Conservation (phyloP, 2,329 filamentous ascomycete species). For the Exutisphaerella laricina region DNA sequence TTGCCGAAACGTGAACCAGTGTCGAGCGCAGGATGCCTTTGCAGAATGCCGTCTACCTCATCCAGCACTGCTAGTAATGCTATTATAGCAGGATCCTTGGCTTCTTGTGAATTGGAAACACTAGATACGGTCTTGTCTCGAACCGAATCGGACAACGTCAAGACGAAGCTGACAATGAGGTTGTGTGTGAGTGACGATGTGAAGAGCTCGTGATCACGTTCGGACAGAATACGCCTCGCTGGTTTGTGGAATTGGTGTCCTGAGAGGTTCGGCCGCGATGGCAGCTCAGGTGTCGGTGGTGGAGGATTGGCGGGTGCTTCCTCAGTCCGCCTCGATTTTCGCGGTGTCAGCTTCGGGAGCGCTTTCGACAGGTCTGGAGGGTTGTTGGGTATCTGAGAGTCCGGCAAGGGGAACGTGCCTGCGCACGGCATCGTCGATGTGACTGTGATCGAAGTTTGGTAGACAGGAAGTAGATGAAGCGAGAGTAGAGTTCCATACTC, state of each 20-base stretch:
- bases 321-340: slow-evolving; percentile 49
- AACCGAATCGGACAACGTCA: slow-evolving; percentile 77
- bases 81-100: slow-evolving; percentile 55
- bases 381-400: slow-evolving; percentile 15
- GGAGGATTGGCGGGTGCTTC: slow-evolving; percentile 46
- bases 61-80: slow-evolving; percentile 66
- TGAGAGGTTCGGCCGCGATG: slow-evolving; percentile 56
- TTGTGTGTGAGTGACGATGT: slow-evolving; percentile 67
- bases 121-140: slow-evolving; percentile 61
- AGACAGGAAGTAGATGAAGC: too few species aligned
- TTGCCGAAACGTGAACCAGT: slow-evolving; percentile 93
- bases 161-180: slow-evolving; percentile 78
- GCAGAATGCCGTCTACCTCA: slow-evolving; percentile 61
- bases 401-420: slow-evolving; percentile 9
- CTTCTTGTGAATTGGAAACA: slow-evolving; percentile 47
- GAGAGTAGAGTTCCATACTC: too few species aligned
- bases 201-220: slow-evolving; percentile 74
- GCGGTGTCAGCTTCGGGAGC: slow-evolving; percentile 63
- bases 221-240: slow-evolving; percentile 72
- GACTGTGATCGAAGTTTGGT: too few species aligned
- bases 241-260: slow-evolving; percentile 58
- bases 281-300: slow-evolving; percentile 69
- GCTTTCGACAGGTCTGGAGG: slow-evolving; percentile 50
- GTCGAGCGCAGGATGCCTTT: slow-evolving; percentile 71
- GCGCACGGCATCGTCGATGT: slow-evolving; percentile 8